Evolutionary conservation across 2,329 filamentous ascomycete genomes (phyloP).

Genomic region (Bipolaris cookei): DNA sequence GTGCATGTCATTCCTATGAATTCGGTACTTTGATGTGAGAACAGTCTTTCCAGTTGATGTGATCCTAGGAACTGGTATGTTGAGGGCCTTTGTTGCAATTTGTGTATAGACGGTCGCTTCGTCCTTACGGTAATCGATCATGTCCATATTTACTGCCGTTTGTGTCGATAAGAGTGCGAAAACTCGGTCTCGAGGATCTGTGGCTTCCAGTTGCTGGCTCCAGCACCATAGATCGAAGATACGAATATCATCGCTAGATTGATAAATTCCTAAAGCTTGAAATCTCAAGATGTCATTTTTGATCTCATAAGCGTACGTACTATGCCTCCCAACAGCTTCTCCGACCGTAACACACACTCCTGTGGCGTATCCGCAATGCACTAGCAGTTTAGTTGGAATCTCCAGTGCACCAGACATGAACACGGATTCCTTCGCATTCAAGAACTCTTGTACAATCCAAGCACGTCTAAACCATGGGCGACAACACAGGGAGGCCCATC

Average conservation of each 20-base stretch:
- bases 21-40: too few species aligned
- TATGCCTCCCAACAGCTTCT: background rate
- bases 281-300: background rate
- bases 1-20: background rate
- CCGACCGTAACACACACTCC: background rate
- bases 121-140: constrained; percentile 8
- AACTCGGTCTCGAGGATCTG: constrained; percentile 14
- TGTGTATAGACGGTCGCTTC: background rate
- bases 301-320: background rate
- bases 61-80: background rate
- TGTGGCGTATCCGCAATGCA: constrained; percentile 10
- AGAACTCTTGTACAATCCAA: constrained; percentile 20
- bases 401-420: constrained; percentile 15
- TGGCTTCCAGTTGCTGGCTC: constrained; percentile 16
- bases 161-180: constrained; percentile 18
- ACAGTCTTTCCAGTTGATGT: background rate
- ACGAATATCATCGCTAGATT: background rate
- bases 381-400: constrained; percentile 6
- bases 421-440: constrained; percentile 9
- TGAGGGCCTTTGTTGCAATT: background rate
- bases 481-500: constrained; percentile 13
- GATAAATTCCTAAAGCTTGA: background rate
- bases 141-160: constrained; percentile 3
- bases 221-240: constrained; percentile 12
- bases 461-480: constrained; percentile 18